Base-by-base conservation (phyloP, 345 rosid species). In the Physaria fendleri region DNA sequence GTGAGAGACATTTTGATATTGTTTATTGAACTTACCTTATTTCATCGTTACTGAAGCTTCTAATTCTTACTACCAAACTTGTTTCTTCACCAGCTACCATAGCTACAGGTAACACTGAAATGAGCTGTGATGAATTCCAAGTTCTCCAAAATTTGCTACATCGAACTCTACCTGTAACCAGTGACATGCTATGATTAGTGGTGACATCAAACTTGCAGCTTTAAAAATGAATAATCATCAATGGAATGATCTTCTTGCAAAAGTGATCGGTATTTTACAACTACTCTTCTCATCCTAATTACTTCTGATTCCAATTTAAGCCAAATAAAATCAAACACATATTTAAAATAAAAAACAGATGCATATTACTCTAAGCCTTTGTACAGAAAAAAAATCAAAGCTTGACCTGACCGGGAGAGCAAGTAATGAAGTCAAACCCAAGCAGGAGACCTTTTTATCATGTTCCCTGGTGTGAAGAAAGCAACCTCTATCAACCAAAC, bases 381-480 rank as follows among this genome's bases (percentile, higher is more conserved):
- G n/a, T n/a, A n/a, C n/a, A n/a, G n/a, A n/a, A n/a, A n/a, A n/a
- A n/a, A n/a, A n/a, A n/a, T n/a, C n/a, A n/a, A n/a, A n/a, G n/a
- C n/a, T n/a, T n/a, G n/a, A n/a, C n/a, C n/a, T n/a, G n/a, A n/a
- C 83, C 5, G 99, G 91, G 55, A 94, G 95, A 43, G 78, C 80
- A 60, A 94, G 85, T 40, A 94, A 75, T 59, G 99, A 82, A 22
- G 82, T 81, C 82, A 94, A 78, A 27, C 99, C 99, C 84, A 94
- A 77, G 77, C 96, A 87, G 78, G 97, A 94, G 37, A 94, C 91
- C 77, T 94, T 94, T 75, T 94, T 94, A 68, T 84, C 95, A 57
- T 94, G 90, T 60, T 82, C 97, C 83, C 99, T 94, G 85, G 48
- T 49, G 67, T 28, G 15, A 47, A 30, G 52, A 38, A 33, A 41